Evolutionary conservation across 108 stramenopile genomes (phyloP), one percentile per base, ranked within the genome.

Genomic region (Schizochytrium sp.): DNA sequence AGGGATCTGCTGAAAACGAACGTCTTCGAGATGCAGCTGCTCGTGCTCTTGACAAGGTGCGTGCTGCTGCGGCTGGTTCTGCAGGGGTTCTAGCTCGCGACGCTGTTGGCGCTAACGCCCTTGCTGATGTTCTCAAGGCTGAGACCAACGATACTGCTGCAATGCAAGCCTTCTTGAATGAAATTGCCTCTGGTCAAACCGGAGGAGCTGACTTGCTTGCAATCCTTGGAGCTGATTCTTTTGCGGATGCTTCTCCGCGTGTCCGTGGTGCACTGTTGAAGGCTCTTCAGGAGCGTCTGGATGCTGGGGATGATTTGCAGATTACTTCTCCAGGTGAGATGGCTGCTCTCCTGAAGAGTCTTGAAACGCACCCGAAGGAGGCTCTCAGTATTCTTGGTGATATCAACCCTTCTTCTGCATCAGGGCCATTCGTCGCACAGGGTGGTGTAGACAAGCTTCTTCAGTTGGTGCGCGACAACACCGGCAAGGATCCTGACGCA

Each of bases 401-500:
- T 10, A 4, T 89, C 38, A 8, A 61, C 28, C 45, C 72, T 4
- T 5, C 49, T 0, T 38, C 55, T 10, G 87, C 38, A 12, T 64
- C 64, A 4, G 61, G 41, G n/a, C 40, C 61, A 50, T 53, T 72
- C 10, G 88, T 38, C 0, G 4, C 88, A 4, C 38, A 38, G 7
- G 88, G 56, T 2, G 89, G 89, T 17, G n/a, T 89, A 45, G 72
- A 87, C 8, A 69, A 42, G 28, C 61, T 69, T 7, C 57, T 89
- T 28, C 5, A 17, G 46, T 8, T 89, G 0, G 44, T 89, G 57
- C 10, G 19, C 12, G 89, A 87, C 4, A 87, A 89, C 46, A 40
- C 88, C 46, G 64, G 64, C 64, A 19, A 45, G 7, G 76, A 89
- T 28, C 59, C 87, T 3, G 89, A 89, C 28, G 72, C 76, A 38